phyloP scores from a whole-genome alignment of 331 rosid genomes.

The Cydonia oblonga region DNA sequence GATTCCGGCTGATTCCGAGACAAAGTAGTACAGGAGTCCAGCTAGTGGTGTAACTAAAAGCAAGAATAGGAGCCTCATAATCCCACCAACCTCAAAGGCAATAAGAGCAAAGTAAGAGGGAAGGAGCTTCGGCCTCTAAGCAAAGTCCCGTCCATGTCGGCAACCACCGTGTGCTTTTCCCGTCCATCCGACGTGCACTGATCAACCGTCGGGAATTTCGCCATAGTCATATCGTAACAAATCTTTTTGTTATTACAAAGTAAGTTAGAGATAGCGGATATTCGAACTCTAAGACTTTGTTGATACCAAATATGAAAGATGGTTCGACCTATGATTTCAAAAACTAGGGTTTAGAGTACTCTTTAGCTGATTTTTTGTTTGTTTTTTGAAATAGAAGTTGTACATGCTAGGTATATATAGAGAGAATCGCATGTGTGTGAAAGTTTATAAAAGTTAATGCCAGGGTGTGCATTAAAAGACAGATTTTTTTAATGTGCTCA shows the following conservation, averaged over 20 bases:
- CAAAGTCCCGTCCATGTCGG: conserved; percentile 61
- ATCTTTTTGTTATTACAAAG: too few species aligned
- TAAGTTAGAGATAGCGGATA: background rate
- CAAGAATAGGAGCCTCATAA: conserved; percentile 45
- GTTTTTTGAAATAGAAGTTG: background rate
- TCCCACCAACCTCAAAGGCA: conserved; percentile 69
- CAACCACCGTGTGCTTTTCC: conserved; percentile 20
- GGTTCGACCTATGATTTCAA: too few species aligned
- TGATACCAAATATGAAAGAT: background rate
- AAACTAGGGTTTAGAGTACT: background rate
- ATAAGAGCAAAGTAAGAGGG: conserved; percentile 63
- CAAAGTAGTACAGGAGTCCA: conserved; percentile 49
- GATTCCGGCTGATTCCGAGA: conserved; percentile 66
- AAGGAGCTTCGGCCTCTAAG: conserved; percentile 64
- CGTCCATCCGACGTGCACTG: conserved; percentile 21
- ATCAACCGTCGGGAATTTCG: conserved; percentile 18
- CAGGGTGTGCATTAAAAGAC: background rate
- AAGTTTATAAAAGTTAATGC: background rate
- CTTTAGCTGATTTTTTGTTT: background rate
- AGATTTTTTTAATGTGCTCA: too few species aligned
- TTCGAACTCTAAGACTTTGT: background rate
- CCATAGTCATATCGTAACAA: background rate
- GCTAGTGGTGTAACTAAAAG: conserved; percentile 48
- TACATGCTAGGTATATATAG: background rate
- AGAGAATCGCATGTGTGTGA: too few species aligned